phyloP scores from a whole-genome alignment of 495 filamentous ascomycete species.

The Durotheca rogersii region DNA sequence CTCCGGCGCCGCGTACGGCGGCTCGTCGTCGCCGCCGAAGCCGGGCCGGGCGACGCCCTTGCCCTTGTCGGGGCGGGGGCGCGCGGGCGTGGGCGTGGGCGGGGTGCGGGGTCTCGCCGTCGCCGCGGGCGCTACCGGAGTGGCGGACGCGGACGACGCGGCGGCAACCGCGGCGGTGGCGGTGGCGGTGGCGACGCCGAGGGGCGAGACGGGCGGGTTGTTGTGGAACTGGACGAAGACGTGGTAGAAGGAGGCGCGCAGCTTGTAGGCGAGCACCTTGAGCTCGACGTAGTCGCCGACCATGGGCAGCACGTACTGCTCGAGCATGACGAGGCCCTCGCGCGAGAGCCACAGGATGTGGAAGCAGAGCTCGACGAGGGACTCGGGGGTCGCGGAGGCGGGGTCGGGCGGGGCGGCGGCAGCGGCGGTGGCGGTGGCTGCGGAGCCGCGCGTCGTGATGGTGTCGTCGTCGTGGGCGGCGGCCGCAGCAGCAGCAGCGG shows the following conservation, averaged over 20 bases:
- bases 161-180: constrained; percentile 7
- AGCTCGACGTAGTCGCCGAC: constrained; percentile 69
- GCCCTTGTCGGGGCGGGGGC: constrained; percentile 46
- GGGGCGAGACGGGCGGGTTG: constrained; percentile 48
- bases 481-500: too few relatives aligned
- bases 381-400: constrained; percentile 38
- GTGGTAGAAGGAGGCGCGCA: constrained; percentile 92
- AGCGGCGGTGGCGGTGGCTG: too few relatives aligned
- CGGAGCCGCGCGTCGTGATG: not conserved
- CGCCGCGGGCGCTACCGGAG: not conserved
- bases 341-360: constrained; percentile 95
- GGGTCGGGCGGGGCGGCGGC: too few relatives aligned
- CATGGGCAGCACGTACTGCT: constrained; percentile 82
- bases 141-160: constrained; percentile 17
- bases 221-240: constrained; percentile 97
- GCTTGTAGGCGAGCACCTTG: constrained; percentile 85
- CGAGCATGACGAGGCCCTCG: constrained; percentile 83
- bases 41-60: constrained; percentile 46
- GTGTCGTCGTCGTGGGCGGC: not conserved
- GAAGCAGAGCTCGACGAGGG: constrained; percentile 80
- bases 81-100: too few relatives aligned
- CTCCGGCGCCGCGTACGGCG: constrained; percentile 2
- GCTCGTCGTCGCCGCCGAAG: constrained; percentile 27
- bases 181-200: constrained; percentile 36
- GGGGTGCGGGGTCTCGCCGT: constrained; percentile 18